phyloP scores from a whole-genome alignment of 2,329 filamentous ascomycete species.

The Didymella glomerata region DNA sequence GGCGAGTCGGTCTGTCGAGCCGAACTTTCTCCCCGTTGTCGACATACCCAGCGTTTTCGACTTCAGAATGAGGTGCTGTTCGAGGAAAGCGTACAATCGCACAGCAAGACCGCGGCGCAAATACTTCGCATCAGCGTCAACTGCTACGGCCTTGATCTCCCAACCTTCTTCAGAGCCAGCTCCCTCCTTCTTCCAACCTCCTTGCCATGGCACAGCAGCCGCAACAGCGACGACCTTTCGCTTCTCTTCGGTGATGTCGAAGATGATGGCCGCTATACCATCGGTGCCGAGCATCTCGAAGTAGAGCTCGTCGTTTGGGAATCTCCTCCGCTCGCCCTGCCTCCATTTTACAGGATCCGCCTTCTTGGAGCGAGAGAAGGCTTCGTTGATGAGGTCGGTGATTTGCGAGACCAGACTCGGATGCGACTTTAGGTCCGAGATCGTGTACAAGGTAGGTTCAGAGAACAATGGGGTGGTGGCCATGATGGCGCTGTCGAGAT shows the following conservation, averaged over 20 bases:
- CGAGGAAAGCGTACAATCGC: slow-evolving; percentile 20
- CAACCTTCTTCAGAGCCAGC: slow-evolving; percentile 32
- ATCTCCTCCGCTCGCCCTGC: slow-evolving; percentile 17
- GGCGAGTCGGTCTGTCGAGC: slow-evolving; percentile 4
- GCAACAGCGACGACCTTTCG: slow-evolving; percentile 36
- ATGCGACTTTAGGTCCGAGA: slow-evolving; percentile 18
- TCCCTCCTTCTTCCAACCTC: slow-evolving; percentile 32
- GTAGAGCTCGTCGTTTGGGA: slow-evolving; percentile 24
- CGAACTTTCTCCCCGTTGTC: slow-evolving; percentile 1
- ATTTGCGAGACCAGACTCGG: slow-evolving; percentile 24
- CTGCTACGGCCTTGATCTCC: slow-evolving; percentile 41
- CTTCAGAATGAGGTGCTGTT: slow-evolving; percentile 11
- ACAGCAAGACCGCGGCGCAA: slow-evolving; percentile 32
- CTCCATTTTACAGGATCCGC: slow-evolving; percentile 28
- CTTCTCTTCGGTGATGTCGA: slow-evolving; percentile 16
- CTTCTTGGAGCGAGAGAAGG: slow-evolving; percentile 30
- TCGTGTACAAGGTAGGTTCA: slow-evolving; percentile 24
- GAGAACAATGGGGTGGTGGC: slow-evolving; percentile 18
- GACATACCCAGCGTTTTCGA: neutral
- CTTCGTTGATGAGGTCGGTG: slow-evolving; percentile 30
- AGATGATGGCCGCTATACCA: slow-evolving; percentile 28
- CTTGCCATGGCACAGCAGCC: slow-evolving; percentile 35
- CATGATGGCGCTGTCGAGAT: slow-evolving; percentile 13
- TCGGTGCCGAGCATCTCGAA: slow-evolving; percentile 25
- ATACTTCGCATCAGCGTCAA: slow-evolving; percentile 30